phyloP scores from a whole-genome alignment of 2,329 filamentous ascomycete species.

The Ilyonectria destructans region DNA sequence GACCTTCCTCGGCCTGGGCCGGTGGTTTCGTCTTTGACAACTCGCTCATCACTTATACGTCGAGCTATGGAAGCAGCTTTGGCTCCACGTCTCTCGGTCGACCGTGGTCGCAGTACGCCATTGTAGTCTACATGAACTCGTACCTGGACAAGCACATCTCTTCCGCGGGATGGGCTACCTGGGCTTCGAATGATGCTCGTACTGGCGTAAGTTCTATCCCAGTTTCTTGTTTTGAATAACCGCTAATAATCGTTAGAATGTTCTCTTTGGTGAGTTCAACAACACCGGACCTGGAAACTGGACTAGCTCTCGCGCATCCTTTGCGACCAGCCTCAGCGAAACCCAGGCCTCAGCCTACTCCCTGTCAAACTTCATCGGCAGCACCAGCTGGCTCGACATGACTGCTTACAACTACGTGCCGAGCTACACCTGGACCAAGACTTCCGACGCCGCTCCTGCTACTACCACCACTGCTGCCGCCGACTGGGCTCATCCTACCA shows the following conservation, averaged over 20 bases:
- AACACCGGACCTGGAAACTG: constrained; percentile 66
- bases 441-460: constrained; percentile 8
- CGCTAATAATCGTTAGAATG: constrained; percentile 42
- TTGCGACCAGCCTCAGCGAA: constrained; percentile 43
- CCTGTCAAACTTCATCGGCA: constrained; percentile 39
- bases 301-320: constrained; percentile 40
- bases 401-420: constrained; percentile 43
- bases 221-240: background rate
- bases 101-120: constrained; percentile 63
- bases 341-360: constrained; percentile 40
- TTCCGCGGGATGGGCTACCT: constrained; percentile 59
- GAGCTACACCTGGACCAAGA: constrained; percentile 36
- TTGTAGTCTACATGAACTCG: constrained; percentile 65
- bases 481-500: constrained; percentile 53
- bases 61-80: constrained; percentile 46
- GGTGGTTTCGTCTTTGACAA: constrained; percentile 55
- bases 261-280: constrained; percentile 71
- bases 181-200: constrained; percentile 69
- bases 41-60: constrained; percentile 49
- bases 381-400: constrained; percentile 46
- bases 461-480: constrained; percentile 49
- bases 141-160: constrained; percentile 59
- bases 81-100: constrained; percentile 63
- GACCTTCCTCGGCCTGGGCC: constrained; percentile 47
- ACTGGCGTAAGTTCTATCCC: constrained; percentile 60